Conservation (phyloP, 2,329 filamentous ascomycete species). For the Claviceps sp. region DNA sequence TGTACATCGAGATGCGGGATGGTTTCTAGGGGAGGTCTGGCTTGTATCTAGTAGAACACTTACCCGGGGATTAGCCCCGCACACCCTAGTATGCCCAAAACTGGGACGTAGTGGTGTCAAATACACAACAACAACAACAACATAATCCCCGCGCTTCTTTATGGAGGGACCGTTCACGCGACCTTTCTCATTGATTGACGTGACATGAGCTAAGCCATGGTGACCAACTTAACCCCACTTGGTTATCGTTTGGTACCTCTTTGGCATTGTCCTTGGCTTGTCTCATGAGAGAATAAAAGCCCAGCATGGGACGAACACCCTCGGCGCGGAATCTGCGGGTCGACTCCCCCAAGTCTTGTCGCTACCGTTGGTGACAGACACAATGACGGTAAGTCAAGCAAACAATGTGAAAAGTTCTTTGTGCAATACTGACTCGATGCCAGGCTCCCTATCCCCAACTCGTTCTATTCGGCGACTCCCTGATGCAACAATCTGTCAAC, state of each 20-base stretch:
- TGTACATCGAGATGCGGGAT: too few species aligned
- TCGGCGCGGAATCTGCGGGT: too few species aligned
- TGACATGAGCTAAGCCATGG: background rate
- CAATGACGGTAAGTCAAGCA: constrained; percentile 12
- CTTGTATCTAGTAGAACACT: too few species aligned
- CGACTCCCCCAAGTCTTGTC: background rate
- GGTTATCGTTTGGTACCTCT: background rate
- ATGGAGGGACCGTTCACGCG: background rate
- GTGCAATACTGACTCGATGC: background rate
- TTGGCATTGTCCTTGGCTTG: background rate
- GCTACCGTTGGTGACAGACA: background rate
- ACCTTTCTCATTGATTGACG: background rate
- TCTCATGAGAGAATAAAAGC: background rate
- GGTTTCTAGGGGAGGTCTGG: too few species aligned
- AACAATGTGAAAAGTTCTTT: background rate
- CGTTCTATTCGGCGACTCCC: constrained; percentile 80
- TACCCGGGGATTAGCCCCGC: too few species aligned
- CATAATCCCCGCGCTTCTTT: too few species aligned
- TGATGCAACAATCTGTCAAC: constrained; percentile 56
- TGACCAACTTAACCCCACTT: background rate
- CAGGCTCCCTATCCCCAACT: constrained; percentile 49
- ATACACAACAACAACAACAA: too few species aligned
- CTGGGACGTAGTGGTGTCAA: too few species aligned
- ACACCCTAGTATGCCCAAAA: too few species aligned
- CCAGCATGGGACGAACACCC: background rate